Conservation (phyloP, 73 alveolate species). For the Stentor roeselii region DNA sequence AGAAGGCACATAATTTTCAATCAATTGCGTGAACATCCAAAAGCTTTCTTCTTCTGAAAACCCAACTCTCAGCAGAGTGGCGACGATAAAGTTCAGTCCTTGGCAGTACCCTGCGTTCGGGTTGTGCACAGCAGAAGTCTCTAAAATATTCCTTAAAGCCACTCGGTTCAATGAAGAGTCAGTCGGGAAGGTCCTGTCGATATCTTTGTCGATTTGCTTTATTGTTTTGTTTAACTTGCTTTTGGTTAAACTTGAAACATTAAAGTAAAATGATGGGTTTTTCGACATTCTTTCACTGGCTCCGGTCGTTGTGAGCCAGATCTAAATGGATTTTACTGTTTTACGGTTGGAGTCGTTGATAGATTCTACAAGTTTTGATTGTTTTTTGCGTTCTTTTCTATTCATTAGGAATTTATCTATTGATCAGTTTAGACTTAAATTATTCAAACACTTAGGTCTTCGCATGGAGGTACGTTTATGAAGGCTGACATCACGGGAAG, state of each 20-base stretch:
- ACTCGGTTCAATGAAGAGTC: conserved; percentile 53
- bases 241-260: not conserved
- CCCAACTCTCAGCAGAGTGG: conserved; percentile 55
- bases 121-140: conserved; percentile 71
- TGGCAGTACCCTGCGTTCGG: conserved; percentile 83
- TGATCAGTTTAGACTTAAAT: no score
- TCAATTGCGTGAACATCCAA: conserved; percentile 72
- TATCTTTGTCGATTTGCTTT: conserved; percentile 73
- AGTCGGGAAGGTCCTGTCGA: conserved; percentile 85
- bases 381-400: not conserved
- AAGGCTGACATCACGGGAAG: conserved; percentile 14
- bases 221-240: not conserved
- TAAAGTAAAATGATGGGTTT: not conserved
- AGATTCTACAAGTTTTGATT: not conserved
- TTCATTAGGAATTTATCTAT: no score
- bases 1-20: conserved; percentile 74
- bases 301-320: conserved; percentile 1
- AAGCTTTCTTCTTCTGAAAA: conserved; percentile 80
- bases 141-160: conserved; percentile 53
- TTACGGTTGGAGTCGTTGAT: not conserved
- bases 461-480: conserved; percentile 5
- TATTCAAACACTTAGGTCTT: no score
- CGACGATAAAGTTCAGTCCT: conserved; percentile 84
- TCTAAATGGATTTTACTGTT: not conserved
- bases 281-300: not conserved